Percentiles rank a stretch among this genome's conserved stretches.
These are phyloP conservation scores for Botrytis byssoidea DNA, from an alignment of 2,329 filamentous ascomycete species.

Conservation along the genomic window DNA sequence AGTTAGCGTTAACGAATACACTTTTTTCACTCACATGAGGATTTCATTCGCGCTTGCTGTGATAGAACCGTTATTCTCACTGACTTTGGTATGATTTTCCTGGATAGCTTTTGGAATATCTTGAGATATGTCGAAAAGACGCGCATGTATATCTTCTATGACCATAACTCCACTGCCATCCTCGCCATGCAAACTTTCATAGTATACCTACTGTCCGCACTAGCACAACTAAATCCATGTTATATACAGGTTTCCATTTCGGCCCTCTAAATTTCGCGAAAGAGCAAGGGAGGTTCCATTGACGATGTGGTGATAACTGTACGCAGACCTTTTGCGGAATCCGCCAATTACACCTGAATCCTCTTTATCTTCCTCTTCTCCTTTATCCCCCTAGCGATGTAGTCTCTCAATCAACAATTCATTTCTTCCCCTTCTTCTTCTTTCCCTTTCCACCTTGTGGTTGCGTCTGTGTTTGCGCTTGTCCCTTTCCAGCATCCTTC, in stretches of 20 bases:
- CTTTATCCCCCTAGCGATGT: neutral
- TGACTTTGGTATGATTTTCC: neutral
- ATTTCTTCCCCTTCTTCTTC: slow-evolving; percentile 72
- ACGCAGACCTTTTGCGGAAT: neutral
- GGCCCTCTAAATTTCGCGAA: neutral
- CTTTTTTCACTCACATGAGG: neutral
- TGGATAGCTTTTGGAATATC: neutral
- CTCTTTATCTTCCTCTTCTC: neutral
- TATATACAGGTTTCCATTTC: neutral
- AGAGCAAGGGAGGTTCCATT: neutral
- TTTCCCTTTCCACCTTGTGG: slow-evolving; percentile 55
- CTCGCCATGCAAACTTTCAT: slow-evolving; percentile 15
- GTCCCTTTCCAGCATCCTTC: slow-evolving; percentile 35
- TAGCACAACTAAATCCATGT: neutral
- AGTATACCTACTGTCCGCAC: neutral
- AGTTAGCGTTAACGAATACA: slow-evolving; percentile 24
- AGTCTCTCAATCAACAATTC: slow-evolving; percentile 31
- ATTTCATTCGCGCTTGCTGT: neutral
- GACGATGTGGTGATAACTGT: neutral
- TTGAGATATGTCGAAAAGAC: neutral
- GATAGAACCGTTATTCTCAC: neutral
- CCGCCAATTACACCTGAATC: neutral
- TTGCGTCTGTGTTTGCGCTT: slow-evolving; percentile 40
- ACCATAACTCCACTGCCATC: neutral
- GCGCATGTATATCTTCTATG: neutral